Base-by-base conservation (phyloP, 768 basidiomycete species). In the Termitomyces sp. region DNA sequence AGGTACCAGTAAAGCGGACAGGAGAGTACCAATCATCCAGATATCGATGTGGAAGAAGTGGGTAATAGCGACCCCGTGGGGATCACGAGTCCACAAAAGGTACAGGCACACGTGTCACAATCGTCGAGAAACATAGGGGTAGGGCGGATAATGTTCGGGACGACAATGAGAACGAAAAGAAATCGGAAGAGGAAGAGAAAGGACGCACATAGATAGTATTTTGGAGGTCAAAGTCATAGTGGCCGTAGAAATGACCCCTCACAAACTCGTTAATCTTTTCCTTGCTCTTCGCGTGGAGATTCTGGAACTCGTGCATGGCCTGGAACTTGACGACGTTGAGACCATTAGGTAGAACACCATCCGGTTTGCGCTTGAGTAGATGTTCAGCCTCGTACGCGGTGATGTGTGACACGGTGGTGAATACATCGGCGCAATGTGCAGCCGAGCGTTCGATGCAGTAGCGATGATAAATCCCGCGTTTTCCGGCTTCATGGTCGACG, bases 301-400 rank as follows among this genome's bases (percentile, higher is more conserved):
- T 98, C 73, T 95, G 94, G 79, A 98, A 98, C 73, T 99, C 97
- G 82, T 98, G 97, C 89, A 98, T 98, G 12, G 97, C 96, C 67
- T 94, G 92, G 78, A 98, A 99, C 75, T 99, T 99, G 83, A 94
- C 89, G 62, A 99, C 97, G 67, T 98, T 99, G 63, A 99, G 83
- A 38, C 97, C 97, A 71, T 99, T 99, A 1, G 97, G 97, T 0
- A 98, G 81, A 28, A 99, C 92, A 28, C 97, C 97, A 68, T 99
- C 96, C 33, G 90, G 97, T 76, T 98, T 99, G 65, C 97, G 85
- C 78, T 99, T 99, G 65, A 99, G 82, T 33, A 99, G 78, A 73
- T 98, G 95, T 77, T 99, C 97, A 57, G 86, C 83, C 74, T 99
- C 97, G 75, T 96, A 98, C 0, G 96, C 97, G 28, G 97, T 99